Base-by-base conservation (phyloP, 495 filamentous ascomycete genomes). In the Penicillium dipodomyicola region DNA sequence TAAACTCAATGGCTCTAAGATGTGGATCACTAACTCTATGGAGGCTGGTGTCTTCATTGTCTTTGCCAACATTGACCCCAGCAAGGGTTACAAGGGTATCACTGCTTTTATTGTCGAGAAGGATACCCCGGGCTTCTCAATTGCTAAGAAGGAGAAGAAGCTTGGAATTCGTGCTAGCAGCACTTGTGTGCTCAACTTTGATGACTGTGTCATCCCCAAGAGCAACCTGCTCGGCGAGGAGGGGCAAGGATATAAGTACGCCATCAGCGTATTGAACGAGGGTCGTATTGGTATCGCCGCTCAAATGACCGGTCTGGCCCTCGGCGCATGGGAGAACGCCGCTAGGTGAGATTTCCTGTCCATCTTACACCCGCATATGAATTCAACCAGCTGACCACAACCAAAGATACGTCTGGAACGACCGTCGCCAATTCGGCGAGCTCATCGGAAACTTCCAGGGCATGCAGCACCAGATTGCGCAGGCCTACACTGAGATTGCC, bases 91-190 rank as follows among this genome's bases (percentile, higher is more conserved):
- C 80, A 90, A 90, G 70, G 94, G 94, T 39, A 99, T 99, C 73
- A 93, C 91, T 1, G 92, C 93, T 42, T 97, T 99, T 72, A 82
- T 99, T 61, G 84, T 97, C 19, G 92, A 97, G 76, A 96, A 96
- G 76, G 85, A 77, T 63, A 89, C 84, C 48, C 86, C 87, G 54
- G 94, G 94, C 5, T 97, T 99, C 81, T 85, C 82, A 17, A 92
- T 99, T 69, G 90, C 94, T 19, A 99, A 99, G 83, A 99, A 99
- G 80, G 94, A 99, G 81, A 96, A 96, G 86, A 99, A 99, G 80
- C 84, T 99, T 32, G 94, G 94, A 42, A 99, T 99, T 75, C 85
- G 81, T 52, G 94, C 94, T 3, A 93, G 89, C 77, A 92, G 88
- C 77, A 99, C 94, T 20, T 99, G 94, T 73, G 91, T 95, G 45